phyloP scores from a whole-genome alignment of 495 filamentous ascomycete species.

The Cercophora sp. region DNA sequence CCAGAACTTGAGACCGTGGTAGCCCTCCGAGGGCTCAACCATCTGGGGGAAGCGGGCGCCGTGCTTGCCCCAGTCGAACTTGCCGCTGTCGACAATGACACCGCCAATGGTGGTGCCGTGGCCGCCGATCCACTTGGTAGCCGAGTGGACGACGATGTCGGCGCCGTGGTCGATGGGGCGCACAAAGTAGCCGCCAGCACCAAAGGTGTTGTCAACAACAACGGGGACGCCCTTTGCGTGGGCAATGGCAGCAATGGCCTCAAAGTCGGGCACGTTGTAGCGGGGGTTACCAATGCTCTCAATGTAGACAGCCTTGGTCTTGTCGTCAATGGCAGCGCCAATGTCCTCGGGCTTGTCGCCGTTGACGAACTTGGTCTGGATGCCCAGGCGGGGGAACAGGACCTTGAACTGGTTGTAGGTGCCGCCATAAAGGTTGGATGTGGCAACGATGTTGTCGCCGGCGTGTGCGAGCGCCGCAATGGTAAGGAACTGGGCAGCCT shows the following conservation, averaged over 20 bases:
- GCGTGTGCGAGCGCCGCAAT: conserved; percentile 76
- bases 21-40: conserved; percentile 85
- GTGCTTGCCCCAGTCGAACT: conserved; percentile 94
- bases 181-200: conserved; percentile 87
- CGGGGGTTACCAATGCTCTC: conserved; percentile 95
- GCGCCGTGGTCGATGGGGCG: conserved; percentile 90
- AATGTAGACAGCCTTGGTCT: conserved; percentile 93
- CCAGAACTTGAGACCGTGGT: conserved; percentile 96
- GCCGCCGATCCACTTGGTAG: conserved; percentile 98
- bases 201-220: conserved; percentile 95
- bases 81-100: conserved; percentile 85
- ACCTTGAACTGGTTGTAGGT: conserved; percentile 99
- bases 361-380: conserved; percentile 83
- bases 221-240: conserved; percentile 80
- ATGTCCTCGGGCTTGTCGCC: conserved; percentile 84
- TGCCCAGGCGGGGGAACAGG: conserved; percentile 78
- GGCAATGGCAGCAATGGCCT: conserved; percentile 74
- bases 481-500: conserved; percentile 92
- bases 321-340: conserved; percentile 82
- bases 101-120: conserved; percentile 96
- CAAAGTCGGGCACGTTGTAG: conserved; percentile 91
- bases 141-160: conserved; percentile 92
- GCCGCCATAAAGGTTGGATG: conserved; percentile 90
- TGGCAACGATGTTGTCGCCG: conserved; percentile 94
- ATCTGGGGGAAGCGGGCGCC: conserved; percentile 89